Conservation (phyloP, 1,284 basidiomycete genomes). For the Rhizoctonia solani region DNA sequence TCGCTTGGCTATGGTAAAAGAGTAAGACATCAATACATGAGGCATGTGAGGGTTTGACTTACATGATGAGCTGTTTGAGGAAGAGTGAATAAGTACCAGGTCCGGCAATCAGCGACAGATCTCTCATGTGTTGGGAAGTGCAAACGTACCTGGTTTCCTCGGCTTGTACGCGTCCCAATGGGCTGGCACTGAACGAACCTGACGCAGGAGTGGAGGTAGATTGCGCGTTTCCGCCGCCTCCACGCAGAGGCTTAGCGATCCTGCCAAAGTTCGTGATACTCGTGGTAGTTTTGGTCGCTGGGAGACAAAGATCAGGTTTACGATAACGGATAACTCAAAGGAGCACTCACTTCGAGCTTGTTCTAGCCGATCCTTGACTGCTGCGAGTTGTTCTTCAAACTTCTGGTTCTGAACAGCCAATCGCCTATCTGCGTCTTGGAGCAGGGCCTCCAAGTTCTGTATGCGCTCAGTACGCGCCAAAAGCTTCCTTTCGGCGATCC, state of each 20-base stretch:
- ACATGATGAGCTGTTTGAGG: conserved; percentile 33
- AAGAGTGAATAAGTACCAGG: background rate
- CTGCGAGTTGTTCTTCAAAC: conserved; percentile 90
- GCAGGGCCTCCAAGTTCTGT: conserved; percentile 87
- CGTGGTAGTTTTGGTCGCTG: conserved; percentile 76
- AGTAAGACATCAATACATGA: conserved; percentile 6
- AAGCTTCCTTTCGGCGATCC: conserved; percentile 94
- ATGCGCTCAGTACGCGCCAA: conserved; percentile 97
- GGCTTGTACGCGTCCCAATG: conserved; percentile 71
- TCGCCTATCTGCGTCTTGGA: conserved; percentile 92
- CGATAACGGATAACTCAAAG: conserved; percentile 11
- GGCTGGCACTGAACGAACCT: conserved; percentile 55
- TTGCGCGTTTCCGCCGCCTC: conserved; percentile 71
- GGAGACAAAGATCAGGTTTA: conserved; percentile 24
- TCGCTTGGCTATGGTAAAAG: conserved; percentile 64
- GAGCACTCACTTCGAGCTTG: conserved; percentile 79
- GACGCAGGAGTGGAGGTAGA: conserved; percentile 43
- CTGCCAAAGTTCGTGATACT: conserved; percentile 69
- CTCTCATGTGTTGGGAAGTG: conserved; percentile 17
- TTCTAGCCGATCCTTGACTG: conserved; percentile 88
- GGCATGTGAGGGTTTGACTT: conserved; percentile 15
- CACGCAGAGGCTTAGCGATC: conserved; percentile 95
- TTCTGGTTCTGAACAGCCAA: conserved; percentile 92
- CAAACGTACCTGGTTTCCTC: conserved; percentile 74
- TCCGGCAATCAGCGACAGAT: conserved; percentile 25